Evolutionary conservation across 768 basidiomycete species (phyloP).

Genomic region (Suillus weaverae): DNA sequence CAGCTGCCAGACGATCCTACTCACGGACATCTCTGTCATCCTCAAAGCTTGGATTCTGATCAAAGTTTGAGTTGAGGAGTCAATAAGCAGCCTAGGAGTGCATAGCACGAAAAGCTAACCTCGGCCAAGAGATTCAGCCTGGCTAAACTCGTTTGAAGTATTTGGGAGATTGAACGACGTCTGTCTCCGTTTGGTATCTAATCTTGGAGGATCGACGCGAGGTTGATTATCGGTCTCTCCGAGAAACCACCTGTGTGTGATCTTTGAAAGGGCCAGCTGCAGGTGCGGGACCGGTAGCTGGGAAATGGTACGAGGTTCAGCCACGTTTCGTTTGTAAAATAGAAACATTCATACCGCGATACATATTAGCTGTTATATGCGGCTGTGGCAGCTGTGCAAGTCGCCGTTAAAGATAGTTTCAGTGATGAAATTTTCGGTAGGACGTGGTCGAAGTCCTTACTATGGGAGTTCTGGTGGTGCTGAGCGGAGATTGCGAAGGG

Average conservation of each 20-base stretch:
- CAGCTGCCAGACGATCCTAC: conserved; percentile 28
- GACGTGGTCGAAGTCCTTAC: neutral
- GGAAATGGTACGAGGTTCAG: neutral
- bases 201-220: conserved; percentile 8
- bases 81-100: neutral
- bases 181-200: conserved; percentile 31
- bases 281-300: conserved; percentile 5
- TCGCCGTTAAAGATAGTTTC: neutral
- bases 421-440: neutral
- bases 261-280: conserved; percentile 2
- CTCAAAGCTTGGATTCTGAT: conserved; percentile 51
- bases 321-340: neutral
- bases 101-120: conserved; percentile 7
- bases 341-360: conserved; percentile 3
- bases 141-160: conserved; percentile 40
- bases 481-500: neutral
- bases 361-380: conserved; percentile 2
- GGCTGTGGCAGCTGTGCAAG: neutral
- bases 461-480: neutral
- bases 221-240: neutral
- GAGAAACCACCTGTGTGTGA: neutral
- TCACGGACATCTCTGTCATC: conserved; percentile 67
- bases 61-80: conserved; percentile 30
- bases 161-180: conserved; percentile 40
- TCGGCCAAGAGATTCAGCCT: conserved; percentile 30